Conservation (phyloP, 1,284 basidiomycete genomes). For the Vanrija pseudolonga region DNA sequence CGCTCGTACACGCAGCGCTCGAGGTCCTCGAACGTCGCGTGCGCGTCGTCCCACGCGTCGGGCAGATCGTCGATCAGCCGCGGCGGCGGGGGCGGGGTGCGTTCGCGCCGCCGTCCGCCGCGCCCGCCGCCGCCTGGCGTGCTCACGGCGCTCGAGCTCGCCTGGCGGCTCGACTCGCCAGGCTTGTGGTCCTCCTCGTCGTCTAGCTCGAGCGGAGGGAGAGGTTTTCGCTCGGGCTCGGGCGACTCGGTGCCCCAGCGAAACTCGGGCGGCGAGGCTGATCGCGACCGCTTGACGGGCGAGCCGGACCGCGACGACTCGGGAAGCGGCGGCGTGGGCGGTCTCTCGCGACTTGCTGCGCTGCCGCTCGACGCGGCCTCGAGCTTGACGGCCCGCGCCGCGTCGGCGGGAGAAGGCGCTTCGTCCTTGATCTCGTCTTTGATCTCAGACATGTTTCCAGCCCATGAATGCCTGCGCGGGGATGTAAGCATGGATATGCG, state of each 20-base stretch:
- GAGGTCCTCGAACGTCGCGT: slow-evolving; percentile 71
- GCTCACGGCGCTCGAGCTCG: neutral
- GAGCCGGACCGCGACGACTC: too few relatives aligned
- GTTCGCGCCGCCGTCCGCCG: neutral
- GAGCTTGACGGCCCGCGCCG: too few relatives aligned
- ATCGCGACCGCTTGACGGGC: too few relatives aligned
- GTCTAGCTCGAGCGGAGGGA: neutral
- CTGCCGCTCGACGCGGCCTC: too few relatives aligned
- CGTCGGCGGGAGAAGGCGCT: too few relatives aligned
- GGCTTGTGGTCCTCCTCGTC: neutral
- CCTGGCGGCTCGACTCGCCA: neutral
- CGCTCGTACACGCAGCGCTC: slow-evolving; percentile 80
- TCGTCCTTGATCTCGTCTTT: neutral
- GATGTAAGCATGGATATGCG: too few relatives aligned
- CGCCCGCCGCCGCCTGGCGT: neutral
- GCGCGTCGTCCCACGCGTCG: slow-evolving; percentile 67
- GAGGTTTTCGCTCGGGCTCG: neutral
- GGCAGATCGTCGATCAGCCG: slow-evolving; percentile 71
- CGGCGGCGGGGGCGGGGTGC: slow-evolving; percentile 12
- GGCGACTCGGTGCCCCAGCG: neutral
- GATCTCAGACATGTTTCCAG: neutral
- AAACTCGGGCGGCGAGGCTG: too few relatives aligned
- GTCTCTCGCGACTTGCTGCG: too few relatives aligned
- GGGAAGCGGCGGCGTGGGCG: too few relatives aligned
- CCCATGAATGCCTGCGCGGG: neutral